Conservation (phyloP, 129 eudicot genomes). For the Artemisia argyi region DNA sequence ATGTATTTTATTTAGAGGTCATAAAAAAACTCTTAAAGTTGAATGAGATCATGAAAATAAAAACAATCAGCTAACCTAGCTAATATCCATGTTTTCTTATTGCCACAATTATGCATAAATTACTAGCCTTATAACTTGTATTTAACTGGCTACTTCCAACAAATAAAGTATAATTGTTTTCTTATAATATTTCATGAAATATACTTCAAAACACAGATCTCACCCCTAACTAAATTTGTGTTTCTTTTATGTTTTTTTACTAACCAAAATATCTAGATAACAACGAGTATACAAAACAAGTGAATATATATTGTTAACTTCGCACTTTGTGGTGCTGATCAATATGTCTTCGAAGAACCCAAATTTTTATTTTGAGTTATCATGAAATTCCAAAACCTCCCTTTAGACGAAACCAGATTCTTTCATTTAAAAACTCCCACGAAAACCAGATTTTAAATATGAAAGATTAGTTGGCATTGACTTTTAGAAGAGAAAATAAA, state of each 20-base stretch:
- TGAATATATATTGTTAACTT: not conserved
- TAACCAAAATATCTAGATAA: not conserved
- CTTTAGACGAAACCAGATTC: constrained; percentile 86
- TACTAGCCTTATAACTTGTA: not conserved
- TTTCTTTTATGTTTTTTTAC: constrained; percentile 18
- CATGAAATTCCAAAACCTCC: constrained; percentile 79
- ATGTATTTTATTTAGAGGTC: too few species aligned
- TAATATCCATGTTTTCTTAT: too few species aligned
- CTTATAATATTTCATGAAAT: constrained; percentile 17
- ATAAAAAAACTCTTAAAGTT: too few species aligned
- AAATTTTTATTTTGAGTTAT: constrained; percentile 26
- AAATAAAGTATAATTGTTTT: constrained; percentile 20
- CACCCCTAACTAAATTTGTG: constrained; percentile 21
- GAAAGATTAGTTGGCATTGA: too few species aligned
- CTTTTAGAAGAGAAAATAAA: too few species aligned
- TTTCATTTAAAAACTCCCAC: constrained; percentile 82
- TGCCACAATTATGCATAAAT: too few species aligned
- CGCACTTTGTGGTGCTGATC: not conserved
- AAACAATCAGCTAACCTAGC: too few species aligned
- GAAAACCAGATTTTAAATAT: too few species aligned
- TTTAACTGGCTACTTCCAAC: not conserved
- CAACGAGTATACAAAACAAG: not conserved
- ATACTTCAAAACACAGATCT: constrained; percentile 12
- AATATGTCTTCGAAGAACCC: constrained; percentile 20
- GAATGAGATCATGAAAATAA: too few species aligned